These are phyloP conservation scores for Cercophora scortea DNA, from an alignment of 495 filamentous ascomycete species.

Conservation along the genomic window DNA sequence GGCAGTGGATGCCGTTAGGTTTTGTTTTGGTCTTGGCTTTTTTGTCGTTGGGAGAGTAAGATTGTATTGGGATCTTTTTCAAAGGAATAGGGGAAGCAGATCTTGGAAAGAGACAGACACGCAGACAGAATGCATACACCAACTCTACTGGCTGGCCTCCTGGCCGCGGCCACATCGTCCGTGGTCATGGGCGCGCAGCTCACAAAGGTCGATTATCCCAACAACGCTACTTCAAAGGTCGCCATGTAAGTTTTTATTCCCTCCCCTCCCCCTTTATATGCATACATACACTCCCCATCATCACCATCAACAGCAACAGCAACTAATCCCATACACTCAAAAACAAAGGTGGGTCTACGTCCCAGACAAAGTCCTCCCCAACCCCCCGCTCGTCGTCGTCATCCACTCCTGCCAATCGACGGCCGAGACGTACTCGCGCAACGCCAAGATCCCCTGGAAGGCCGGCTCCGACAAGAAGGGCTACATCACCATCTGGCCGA, in stretches of 20 bases:
- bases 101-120: no score
- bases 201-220: conserved; percentile 31
- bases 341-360: conserved; percentile 42
- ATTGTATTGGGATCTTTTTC: no score
- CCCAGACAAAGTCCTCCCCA: conserved; percentile 42
- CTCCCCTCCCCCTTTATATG: neutral
- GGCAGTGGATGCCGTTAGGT: neutral
- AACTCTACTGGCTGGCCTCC: neutral
- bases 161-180: neutral
- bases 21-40: neutral
- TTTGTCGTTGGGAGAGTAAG: no score
- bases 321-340: no score
- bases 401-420: conserved; percentile 51
- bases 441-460: conserved; percentile 40
- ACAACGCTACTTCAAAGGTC: conserved; percentile 31
- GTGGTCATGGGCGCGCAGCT: conserved; percentile 16
- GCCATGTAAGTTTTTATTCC: conserved; percentile 20
- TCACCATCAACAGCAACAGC: no score
- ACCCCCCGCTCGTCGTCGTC: conserved; percentile 46
- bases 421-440: conserved; percentile 43
- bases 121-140: conserved; percentile 2
- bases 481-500: conserved; percentile 50
- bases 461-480: conserved; percentile 44
- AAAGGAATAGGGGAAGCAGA: no score
- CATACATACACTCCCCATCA: neutral